phyloP scores from a whole-genome alignment of 2,329 filamentous ascomycete species.

The Penicillium sp. region DNA sequence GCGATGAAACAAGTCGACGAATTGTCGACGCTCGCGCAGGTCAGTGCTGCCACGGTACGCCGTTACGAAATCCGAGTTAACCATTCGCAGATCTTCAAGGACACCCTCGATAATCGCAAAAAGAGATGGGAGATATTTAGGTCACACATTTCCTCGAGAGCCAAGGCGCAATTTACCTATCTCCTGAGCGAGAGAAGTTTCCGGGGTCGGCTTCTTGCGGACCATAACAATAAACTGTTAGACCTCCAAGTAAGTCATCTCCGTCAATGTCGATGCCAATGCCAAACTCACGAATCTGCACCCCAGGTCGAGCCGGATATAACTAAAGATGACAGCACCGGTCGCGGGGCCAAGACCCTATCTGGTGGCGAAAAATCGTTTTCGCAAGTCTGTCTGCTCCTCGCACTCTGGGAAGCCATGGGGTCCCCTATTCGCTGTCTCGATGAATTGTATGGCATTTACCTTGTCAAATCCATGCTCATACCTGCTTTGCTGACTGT shows the following conservation, averaged over 20 bases:
- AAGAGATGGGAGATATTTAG: constrained; percentile 79
- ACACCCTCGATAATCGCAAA: constrained; percentile 66
- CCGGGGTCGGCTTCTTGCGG: constrained; percentile 73
- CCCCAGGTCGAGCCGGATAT: constrained; percentile 62
- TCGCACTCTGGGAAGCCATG: constrained; percentile 97
- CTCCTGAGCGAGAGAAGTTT: constrained; percentile 87
- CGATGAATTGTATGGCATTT: constrained; percentile 71
- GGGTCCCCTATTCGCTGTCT: constrained; percentile 90
- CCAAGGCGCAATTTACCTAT: constrained; percentile 82
- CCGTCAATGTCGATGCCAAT: not conserved
- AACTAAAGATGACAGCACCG: constrained; percentile 65
- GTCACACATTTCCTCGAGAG: constrained; percentile 76
- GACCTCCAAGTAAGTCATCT: constrained; percentile 63
- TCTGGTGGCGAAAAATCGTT: constrained; percentile 98
- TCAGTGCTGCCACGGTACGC: constrained; percentile 26
- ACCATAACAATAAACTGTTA: constrained; percentile 71
- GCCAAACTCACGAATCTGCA: not conserved
- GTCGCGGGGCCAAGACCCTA: constrained; percentile 83
- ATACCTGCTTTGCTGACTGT: constrained; percentile 15
- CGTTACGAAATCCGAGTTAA: constrained; percentile 10
- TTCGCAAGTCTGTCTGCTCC: constrained; percentile 87
- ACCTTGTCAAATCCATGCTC: not conserved
- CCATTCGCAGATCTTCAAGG: constrained; percentile 47
- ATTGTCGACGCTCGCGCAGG: constrained; percentile 39
- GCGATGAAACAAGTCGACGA: constrained; percentile 41